Percentiles rank a stretch among this genome's conserved stretches.
These are phyloP conservation scores for Leishmania braziliensis DNA, from an alignment of 208 protist genomes.

Conservation along the genomic window DNA sequence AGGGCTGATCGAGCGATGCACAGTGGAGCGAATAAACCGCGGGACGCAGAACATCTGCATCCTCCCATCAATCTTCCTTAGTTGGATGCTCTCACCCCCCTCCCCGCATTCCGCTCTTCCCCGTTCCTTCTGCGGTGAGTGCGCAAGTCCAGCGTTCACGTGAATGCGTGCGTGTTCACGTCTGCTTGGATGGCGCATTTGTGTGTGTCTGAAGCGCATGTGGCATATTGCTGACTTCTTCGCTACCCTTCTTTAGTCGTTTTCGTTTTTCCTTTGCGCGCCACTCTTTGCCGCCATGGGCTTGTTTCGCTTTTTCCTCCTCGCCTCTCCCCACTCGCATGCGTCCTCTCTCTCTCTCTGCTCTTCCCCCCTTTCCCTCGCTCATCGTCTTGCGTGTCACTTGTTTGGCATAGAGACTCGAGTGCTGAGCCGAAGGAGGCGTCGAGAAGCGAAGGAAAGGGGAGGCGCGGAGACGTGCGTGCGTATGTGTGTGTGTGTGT, in stretches of 20 bases:
- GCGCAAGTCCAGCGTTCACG: not conserved
- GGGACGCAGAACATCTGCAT: not conserved
- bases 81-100: not conserved
- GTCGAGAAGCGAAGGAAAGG: too few relatives aligned
- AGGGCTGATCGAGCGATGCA: not conserved
- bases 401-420: too few relatives aligned
- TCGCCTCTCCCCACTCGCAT: not conserved
- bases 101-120: not conserved
- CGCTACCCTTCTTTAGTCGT: not conserved
- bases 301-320: not conserved
- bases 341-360: not conserved
- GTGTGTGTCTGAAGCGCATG: not conserved
- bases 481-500: too few relatives aligned
- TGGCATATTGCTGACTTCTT: not conserved
- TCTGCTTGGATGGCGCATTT: not conserved
- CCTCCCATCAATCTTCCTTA: too few relatives aligned
- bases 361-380: not conserved
- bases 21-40: not conserved
- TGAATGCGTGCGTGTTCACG: not conserved
- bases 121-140: not conserved
- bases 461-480: too few relatives aligned
- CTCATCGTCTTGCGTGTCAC: not conserved
- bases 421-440: too few relatives aligned
- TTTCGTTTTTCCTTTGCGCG: not conserved
- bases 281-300: not conserved